Evolutionary conservation across 2,329 filamentous ascomycete species (phyloP), one percentile per base, ranked within the genome.

Genomic region (Ilyonectria mors-panacis): DNA sequence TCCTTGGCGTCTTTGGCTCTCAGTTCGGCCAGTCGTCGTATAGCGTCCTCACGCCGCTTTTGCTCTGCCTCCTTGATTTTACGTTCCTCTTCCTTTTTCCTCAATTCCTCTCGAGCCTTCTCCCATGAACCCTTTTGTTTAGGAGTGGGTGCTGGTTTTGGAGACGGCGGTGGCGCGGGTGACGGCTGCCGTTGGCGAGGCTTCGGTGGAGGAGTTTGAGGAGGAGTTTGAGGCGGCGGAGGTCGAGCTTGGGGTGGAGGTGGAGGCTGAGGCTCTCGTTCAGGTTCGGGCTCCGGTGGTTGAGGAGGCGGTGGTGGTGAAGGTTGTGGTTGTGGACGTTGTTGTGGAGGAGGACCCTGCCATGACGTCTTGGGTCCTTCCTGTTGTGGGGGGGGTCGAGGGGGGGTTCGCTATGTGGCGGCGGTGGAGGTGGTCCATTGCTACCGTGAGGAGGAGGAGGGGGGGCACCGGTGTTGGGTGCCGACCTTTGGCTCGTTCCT

Each of bases 41-140:
- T 82, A 3, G 85, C 81, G n/a, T 89, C 87, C 37, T 89, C 88
- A 45, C 85, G 86, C 68, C 86, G 84, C 70, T 88, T 88, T 69
- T 88, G 85, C 69, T 92, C 90, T 3, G 88, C 89, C 69, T 90
- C 88, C 68, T 84, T 86, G 2, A 82, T 82, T 74, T 86, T 91
- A 12, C 89, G 88, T 70, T 92, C 89, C 70, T 91, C 90, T 71
- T 92, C 90, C 62, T 86, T 86, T 65, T 84, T 87, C 48, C 87
- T 84, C 21, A 87, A 91, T 71, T 93, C 91, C 75, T 93, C 91
- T 60, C 91, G 84, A 4, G 90, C 91, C 77, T 89, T 92, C 72
- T 93, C 90, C 91, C 91, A 93, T 0, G 88, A 83, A 9, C 84
- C 82, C 74, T 85, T 87, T 1, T 82, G 79, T 33, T 65, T 74